Evolutionary conservation across 805 yeast species (phyloP), one percentile per base, ranked within the genome.

Genomic region (Wickerhamomyces chambardii): DNA sequence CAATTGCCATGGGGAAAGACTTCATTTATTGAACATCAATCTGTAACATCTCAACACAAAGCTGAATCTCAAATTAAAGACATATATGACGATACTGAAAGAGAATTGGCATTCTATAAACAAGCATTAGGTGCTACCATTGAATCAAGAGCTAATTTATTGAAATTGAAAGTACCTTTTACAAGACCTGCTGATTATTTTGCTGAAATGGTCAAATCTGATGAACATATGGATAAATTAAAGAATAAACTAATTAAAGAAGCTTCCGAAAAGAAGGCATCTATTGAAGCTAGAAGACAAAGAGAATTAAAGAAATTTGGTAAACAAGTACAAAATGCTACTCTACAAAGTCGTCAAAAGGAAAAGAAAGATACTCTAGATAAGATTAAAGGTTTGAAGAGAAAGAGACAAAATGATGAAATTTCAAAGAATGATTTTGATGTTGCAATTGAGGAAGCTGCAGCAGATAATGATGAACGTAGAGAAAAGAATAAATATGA

Each of bases 191-290:
- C 75, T 51, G 98, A 92, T 57, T 92, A 85, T 59, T 92, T 92
- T 64, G 99, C 98, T 15, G 98, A 92, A 63, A 92, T 92, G 98
- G 84, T 87, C 40, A 92, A 92, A 66, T 80, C 89, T 36, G 98
- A 92, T 59, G 96, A 86, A 58, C 99, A 92, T 61, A 92, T 92
- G 98, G 96, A 86, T 53, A 84, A 77, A 61, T 72, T 92, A 54
- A 87, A 85, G 68, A 64, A 68, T 51, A 86, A 84, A 61, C 70
- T 90, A 48, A 68, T 87, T 30, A 71, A 75, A 44, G 96, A 86
- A 56, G 82, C 81, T 22, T 69, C 80, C 37, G 83, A 81, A 57
- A 85, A 85, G 75, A 84, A 82, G 61, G 95, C 95, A 2, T 71
- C 87, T 36, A 90, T 84, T 61, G 96, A 87, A 36, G 95, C 97